A percentile compares a stretch with the other conserved stretches of the same genome.
Evolutionary conservation across 768 basidiomycete species (phyloP).

Genomic region (Arthromyces matolae): DNA sequence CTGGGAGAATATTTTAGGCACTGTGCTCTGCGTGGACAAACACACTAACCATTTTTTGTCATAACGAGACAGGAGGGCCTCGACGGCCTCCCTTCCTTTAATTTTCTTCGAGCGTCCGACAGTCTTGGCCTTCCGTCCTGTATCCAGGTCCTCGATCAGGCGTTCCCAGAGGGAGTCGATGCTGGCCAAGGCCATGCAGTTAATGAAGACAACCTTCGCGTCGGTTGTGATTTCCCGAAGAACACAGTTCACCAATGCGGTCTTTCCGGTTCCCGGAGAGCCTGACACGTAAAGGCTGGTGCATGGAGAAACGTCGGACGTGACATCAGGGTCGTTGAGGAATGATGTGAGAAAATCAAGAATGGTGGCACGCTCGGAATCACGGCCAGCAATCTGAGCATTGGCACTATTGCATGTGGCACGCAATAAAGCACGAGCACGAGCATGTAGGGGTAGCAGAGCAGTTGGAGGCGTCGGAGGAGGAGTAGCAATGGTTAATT

Average conservation of each 20-base stretch:
- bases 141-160: constrained; percentile 53
- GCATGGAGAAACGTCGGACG: constrained; percentile 20
- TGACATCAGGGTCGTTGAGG: constrained; percentile 29
- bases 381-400: constrained; percentile 62
- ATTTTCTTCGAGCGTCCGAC: constrained; percentile 33
- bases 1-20: constrained; percentile 33
- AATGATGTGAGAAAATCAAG: constrained; percentile 58
- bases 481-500: constrained; percentile 52
- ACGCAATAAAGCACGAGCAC: constrained; percentile 68
- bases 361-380: constrained; percentile 56
- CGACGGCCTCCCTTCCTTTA: constrained; percentile 48
- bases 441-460: constrained; percentile 49
- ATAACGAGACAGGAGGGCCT: constrained; percentile 39
- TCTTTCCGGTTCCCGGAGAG: constrained; percentile 90
- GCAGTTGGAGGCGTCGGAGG: constrained; percentile 54
- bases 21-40: neutral
- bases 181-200: constrained; percentile 75
- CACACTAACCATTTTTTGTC: constrained; percentile 50
- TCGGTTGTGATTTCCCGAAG: constrained; percentile 41
- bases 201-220: constrained; percentile 56
- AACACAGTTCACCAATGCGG: constrained; percentile 72
- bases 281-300: constrained; percentile 85
- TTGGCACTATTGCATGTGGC: constrained; percentile 57
- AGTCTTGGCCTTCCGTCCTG: constrained; percentile 32
- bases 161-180: constrained; percentile 71